A percentile compares a stretch with the other conserved stretches of the same genome.
Evolutionary conservation across 139 green algal species (phyloP).

Genomic region (Pseudopediastrum boryanum): DNA sequence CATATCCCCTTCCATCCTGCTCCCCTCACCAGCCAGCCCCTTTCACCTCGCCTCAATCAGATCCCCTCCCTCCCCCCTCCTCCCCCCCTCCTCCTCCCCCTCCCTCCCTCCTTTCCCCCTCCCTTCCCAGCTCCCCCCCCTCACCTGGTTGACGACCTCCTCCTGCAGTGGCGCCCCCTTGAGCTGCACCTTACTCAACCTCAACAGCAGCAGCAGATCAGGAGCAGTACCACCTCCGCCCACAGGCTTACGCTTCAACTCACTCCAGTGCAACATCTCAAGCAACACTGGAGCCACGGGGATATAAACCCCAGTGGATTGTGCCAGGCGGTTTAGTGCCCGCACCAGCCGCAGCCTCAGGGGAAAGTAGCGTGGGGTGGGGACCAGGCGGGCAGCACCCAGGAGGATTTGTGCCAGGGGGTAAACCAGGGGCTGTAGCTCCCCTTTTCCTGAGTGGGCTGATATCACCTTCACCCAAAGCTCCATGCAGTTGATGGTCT

Average conservation of each 20-base stretch:
- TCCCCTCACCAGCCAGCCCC: too few relatives aligned
- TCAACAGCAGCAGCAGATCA: conserved; percentile 63
- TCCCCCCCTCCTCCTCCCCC: too few relatives aligned
- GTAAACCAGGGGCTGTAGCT: conserved; percentile 88
- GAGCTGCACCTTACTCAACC: conserved; percentile 61
- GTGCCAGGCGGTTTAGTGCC: conserved; percentile 51
- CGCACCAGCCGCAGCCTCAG: conserved; percentile 79
- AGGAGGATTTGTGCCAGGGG: conserved; percentile 81
- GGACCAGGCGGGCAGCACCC: conserved; percentile 81
- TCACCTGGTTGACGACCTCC: conserved; percentile 75
- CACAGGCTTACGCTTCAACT: conserved; percentile 48
- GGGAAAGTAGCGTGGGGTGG: conserved; percentile 90
- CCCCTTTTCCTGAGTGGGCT: neutral
- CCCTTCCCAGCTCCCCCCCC: too few relatives aligned
- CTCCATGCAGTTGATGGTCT: conserved; percentile 89
- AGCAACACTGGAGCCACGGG: conserved; percentile 84
- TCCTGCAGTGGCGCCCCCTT: conserved; percentile 75
- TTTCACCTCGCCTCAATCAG: too few relatives aligned
- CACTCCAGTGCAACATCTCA: conserved; percentile 83
- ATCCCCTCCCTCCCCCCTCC: too few relatives aligned
- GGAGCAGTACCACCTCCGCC: conserved; percentile 38
- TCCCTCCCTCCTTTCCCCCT: too few relatives aligned
- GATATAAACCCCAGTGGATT: conserved; percentile 71
- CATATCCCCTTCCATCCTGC: too few relatives aligned
- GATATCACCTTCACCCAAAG: conserved; percentile 80